A percentile compares a stretch with the other conserved stretches of the same genome.
Conservation (phyloP, 495 filamentous ascomycete genomes). For the Tuber brumale region DNA sequence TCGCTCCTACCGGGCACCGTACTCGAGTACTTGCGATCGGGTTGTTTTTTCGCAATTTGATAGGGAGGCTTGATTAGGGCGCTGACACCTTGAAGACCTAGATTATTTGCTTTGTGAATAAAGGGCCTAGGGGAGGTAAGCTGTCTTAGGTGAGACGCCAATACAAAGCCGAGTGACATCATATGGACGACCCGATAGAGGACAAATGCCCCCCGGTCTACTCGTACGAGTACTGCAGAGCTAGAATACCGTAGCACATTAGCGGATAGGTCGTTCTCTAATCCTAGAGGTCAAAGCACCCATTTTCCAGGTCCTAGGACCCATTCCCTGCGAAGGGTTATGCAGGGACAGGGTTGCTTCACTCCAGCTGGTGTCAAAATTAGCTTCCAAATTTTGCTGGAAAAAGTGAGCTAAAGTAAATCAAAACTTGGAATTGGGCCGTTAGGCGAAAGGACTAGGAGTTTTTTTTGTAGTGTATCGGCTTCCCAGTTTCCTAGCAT, state of each 20-base stretch:
- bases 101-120: background rate
- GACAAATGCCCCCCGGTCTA: background rate
- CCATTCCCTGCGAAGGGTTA: background rate
- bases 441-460: background rate
- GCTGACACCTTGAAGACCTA: background rate
- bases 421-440: background rate
- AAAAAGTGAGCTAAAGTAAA: background rate
- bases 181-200: background rate
- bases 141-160: background rate
- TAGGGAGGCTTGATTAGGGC: background rate
- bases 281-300: background rate
- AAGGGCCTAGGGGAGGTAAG: background rate
- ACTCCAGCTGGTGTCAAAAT: background rate
- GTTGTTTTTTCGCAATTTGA: background rate
- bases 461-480: background rate
- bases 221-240: too few relatives aligned
- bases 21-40: background rate
- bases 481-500: background rate
- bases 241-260: background rate
- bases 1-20: background rate
- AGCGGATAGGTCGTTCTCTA: background rate
- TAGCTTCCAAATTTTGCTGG: background rate
- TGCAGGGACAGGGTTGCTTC: background rate
- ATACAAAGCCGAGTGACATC: background rate
- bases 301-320: background rate